A percentile compares a stretch with the other conserved stretches of the same genome.
These are phyloP conservation scores for Eimeria sp. DNA, from an alignment of 169 alveolate genomes.

Conservation along the genomic window DNA sequence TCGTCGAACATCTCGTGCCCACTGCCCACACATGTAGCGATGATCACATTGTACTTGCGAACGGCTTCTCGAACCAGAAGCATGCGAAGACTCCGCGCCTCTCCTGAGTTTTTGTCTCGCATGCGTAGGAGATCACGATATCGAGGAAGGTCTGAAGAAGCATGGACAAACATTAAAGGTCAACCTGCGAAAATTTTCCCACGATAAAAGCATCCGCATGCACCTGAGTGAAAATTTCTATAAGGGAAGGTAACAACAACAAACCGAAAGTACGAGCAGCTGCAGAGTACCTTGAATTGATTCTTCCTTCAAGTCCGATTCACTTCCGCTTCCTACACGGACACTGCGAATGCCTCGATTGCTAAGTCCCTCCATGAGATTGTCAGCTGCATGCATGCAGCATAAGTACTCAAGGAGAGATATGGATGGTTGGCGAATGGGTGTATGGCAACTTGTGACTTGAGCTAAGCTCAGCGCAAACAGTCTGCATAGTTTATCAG, in stretches of 20 bases:
- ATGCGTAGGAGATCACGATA: slow-evolving; percentile 77
- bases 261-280: neutral
- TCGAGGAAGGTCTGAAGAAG: slow-evolving; percentile 75
- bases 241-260: neutral
- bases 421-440: neutral
- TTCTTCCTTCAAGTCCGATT: slow-evolving; percentile 80
- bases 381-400: slow-evolving; percentile 77
- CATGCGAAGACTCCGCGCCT: slow-evolving; percentile 83
- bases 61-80: slow-evolving; percentile 81
- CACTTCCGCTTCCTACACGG: slow-evolving; percentile 84
- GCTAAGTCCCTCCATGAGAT: slow-evolving; percentile 79
- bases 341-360: slow-evolving; percentile 80
- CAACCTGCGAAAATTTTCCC: neutral
- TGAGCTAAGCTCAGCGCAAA: neutral
- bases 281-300: slow-evolving; percentile 77
- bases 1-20: slow-evolving; percentile 91
- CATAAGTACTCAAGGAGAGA: neutral
- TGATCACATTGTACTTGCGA: slow-evolving; percentile 88
- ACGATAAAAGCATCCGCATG: neutral
- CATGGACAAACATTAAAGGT: too few relatives aligned
- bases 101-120: slow-evolving; percentile 75
- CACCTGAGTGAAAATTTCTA: neutral
- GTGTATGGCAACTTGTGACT: neutral
- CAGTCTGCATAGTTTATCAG: neutral
- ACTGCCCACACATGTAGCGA: slow-evolving; percentile 94